A percentile compares a stretch with the other conserved stretches of the same genome.
phyloP scores from a whole-genome alignment of 148 eudicot genomes.

The Fagopyrum tataricum region DNA sequence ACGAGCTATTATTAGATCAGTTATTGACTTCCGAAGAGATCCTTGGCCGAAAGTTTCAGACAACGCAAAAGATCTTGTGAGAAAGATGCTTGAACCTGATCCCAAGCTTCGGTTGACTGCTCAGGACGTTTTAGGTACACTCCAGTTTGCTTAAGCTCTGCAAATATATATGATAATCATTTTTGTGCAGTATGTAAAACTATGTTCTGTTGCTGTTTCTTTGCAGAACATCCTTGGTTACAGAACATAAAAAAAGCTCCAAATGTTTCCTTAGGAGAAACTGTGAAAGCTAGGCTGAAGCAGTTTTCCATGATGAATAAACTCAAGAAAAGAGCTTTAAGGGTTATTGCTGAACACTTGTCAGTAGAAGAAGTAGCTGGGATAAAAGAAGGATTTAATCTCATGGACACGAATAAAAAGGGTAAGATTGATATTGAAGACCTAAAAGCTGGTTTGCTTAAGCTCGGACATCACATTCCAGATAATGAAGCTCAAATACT shows the following conservation, averaged over 20 bases:
- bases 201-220: neutral
- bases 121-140: slow-evolving; percentile 54
- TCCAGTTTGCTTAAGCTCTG: neutral
- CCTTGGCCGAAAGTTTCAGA: slow-evolving; percentile 75
- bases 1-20: slow-evolving; percentile 55
- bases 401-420: slow-evolving; percentile 62
- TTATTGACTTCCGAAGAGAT: slow-evolving; percentile 49
- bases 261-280: slow-evolving; percentile 66
- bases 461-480: slow-evolving; percentile 64
- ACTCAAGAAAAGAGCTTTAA: slow-evolving; percentile 75
- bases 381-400: slow-evolving; percentile 50
- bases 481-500: slow-evolving; percentile 59
- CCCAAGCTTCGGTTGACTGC: slow-evolving; percentile 50
- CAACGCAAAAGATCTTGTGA: slow-evolving; percentile 60
- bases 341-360: slow-evolving; percentile 76
- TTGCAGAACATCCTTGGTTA: slow-evolving; percentile 82
- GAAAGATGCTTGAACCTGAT: slow-evolving; percentile 64
- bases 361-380: slow-evolving; percentile 75
- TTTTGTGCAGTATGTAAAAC: neutral
- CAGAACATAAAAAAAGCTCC: slow-evolving; percentile 68
- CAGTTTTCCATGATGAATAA: slow-evolving; percentile 85
- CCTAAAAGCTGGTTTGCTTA: slow-evolving; percentile 54
- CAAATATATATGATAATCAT: neutral
- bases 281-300: slow-evolving; percentile 61
- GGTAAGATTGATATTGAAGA: slow-evolving; percentile 63